Evolutionary conservation across 2,329 filamentous ascomycete species (phyloP), one percentile per base, ranked within the genome.

Genomic region (Botrytis aclada): DNA sequence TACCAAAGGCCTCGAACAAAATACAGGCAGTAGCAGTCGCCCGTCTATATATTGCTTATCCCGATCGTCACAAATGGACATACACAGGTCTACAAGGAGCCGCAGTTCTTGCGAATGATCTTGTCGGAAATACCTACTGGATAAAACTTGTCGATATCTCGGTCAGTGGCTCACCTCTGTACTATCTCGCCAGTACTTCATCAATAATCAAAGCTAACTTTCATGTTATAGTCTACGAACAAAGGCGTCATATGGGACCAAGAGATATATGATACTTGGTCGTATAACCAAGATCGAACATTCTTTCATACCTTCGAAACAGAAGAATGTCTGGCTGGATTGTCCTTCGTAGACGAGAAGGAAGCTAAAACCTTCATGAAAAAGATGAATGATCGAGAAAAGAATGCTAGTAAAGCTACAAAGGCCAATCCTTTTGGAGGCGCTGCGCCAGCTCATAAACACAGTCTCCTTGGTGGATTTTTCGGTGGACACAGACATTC

Each of bases 271-370:
- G 95, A 99, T 78, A 90, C 90, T 69, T 98, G 97, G 87, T 86
- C 87, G 76, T 99, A 98, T 86, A 97, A 98, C 83, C 95, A 98
- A 81, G 96, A 99, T 82, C 91, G 96, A 75, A 95, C 93, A 74
- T 99, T 98, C 84, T 99, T 99, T 84, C 95, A 98, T 83, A 94
- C 93, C 9, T 99, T 99, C 81, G 96, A 99, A 84, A 88, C 97
- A 72, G 95, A 98, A 83, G 90, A 97, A 76, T 98, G 94, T 80
- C 85, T 97, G 74, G 96, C 94, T 9, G 96, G 91, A 0, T 84
- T 99, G 74, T 97, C 94, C 37, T 99, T 99, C 80, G 90, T 92
- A 74, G 96, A 98, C 82, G 96, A 98, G 85, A 98, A 98, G 83
- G 96, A 99, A 84, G 96, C 96, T 47, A 97, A 93, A 84, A 93